These are phyloP conservation scores for Protomyces pachydermus DNA, from an alignment of 1,139 yeast genomes.

Conservation along the genomic window DNA sequence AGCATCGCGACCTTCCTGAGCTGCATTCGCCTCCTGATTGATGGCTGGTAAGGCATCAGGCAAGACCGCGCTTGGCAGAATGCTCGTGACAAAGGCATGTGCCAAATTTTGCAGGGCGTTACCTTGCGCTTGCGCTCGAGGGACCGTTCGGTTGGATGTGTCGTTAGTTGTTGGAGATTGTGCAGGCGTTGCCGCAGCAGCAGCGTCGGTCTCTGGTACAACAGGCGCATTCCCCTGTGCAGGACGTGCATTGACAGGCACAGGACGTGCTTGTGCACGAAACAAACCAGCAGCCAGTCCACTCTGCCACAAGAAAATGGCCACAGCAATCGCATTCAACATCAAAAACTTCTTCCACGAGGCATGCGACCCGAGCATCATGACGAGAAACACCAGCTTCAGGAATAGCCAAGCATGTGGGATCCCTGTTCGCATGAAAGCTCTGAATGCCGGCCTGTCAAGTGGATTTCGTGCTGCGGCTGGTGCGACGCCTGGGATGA, in stretches of 20 bases:
- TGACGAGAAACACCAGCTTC: constrained; percentile 16
- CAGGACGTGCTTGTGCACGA: background rate
- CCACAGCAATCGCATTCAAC: constrained; percentile 6
- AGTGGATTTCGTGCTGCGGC: background rate
- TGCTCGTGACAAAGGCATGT: constrained; percentile 2
- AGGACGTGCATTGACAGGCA: background rate
- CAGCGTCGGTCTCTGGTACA: background rate
- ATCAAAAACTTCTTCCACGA: constrained; percentile 14
- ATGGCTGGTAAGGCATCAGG: background rate
- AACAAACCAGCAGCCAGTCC: constrained; percentile 6
- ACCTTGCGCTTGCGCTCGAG: background rate
- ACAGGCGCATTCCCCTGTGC: background rate
- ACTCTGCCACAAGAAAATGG: constrained; percentile 23
- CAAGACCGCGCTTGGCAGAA: background rate
- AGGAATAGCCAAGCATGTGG: constrained; percentile 21
- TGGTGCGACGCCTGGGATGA: background rate
- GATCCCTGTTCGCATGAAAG: constrained; percentile 3
- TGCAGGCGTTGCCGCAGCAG: background rate
- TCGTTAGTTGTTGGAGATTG: no score
- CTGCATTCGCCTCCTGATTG: background rate
- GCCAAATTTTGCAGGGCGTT: background rate
- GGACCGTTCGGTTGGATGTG: background rate
- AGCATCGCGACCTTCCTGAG: background rate
- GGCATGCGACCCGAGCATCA: constrained; percentile 12
- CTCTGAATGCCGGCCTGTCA: background rate